These are phyloP conservation scores for Sporothrix sp. DNA, from an alignment of 2,329 filamentous ascomycete genomes.

Conservation along the genomic window DNA sequence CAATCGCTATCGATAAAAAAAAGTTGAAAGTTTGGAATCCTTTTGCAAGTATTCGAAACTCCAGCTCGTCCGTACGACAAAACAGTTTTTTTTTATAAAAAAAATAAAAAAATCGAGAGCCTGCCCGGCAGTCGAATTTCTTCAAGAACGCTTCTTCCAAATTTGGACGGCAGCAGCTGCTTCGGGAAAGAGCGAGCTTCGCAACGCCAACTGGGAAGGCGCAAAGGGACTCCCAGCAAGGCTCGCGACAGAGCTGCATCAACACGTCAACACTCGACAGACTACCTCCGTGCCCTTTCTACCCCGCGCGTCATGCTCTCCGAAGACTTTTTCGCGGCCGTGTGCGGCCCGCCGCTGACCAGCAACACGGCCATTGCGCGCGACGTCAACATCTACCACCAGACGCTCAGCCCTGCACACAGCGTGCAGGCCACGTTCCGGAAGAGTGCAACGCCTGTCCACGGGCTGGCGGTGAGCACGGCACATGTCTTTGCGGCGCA, in stretches of 20 bases:
- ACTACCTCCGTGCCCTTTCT: background rate
- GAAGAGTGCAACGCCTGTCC: slow-evolving; percentile 74
- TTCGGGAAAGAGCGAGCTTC: background rate
- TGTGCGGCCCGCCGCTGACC: slow-evolving; percentile 47
- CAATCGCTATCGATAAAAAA: slow-evolving; percentile 5
- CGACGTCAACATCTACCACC: slow-evolving; percentile 79
- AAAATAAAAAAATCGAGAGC: background rate
- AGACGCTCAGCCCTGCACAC: slow-evolving; percentile 69
- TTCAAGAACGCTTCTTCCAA: background rate
- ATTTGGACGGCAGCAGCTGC: background rate
- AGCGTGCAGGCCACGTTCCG: slow-evolving; percentile 74
- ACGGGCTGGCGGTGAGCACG: slow-evolving; percentile 69
- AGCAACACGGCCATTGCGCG: slow-evolving; percentile 47
- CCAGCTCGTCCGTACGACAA: too few species aligned
- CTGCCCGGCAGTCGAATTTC: too few species aligned
- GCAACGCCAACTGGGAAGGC: background rate
- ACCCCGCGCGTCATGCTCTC: slow-evolving; percentile 39
- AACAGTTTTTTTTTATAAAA: background rate
- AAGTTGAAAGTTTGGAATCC: slow-evolving; percentile 29
- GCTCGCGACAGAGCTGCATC: background rate
- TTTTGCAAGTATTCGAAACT: too few species aligned
- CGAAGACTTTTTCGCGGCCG: slow-evolving; percentile 50
- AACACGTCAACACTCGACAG: background rate
- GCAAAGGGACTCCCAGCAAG: background rate
- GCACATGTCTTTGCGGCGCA: slow-evolving; percentile 89